Evolutionary conservation across 1,284 basidiomycete species (phyloP).

Genomic region (Fomitiporia mediterranea): DNA sequence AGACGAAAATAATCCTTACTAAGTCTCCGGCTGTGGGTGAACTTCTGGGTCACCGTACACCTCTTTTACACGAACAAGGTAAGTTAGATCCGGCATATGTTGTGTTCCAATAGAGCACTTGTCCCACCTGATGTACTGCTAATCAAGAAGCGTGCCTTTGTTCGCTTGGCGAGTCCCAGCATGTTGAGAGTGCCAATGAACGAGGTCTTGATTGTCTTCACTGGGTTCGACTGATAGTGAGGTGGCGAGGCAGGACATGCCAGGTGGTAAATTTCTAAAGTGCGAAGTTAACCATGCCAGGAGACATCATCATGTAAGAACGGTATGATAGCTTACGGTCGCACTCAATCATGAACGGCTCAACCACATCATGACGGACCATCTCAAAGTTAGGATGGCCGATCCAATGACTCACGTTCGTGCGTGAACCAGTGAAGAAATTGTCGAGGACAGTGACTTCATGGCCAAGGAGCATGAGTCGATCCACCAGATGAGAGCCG

Average conservation of each 20-base stretch:
- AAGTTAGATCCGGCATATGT: neutral
- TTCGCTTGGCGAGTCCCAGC: slow-evolving; percentile 97
- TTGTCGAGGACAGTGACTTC: slow-evolving; percentile 98
- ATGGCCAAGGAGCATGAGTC: slow-evolving; percentile 95
- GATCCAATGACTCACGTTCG: slow-evolving; percentile 90
- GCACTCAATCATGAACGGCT: slow-evolving; percentile 96
- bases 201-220: slow-evolving; percentile 97
- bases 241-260: slow-evolving; percentile 95
- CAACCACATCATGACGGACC: slow-evolving; percentile 94
- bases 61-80: slow-evolving; percentile 45
- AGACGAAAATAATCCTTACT: slow-evolving; percentile 47
- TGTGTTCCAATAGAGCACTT: neutral
- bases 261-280: slow-evolving; percentile 91
- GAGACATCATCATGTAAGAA: neutral
- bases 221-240: slow-evolving; percentile 92
- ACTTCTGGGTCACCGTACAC: slow-evolving; percentile 97
- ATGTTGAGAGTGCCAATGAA: slow-evolving; percentile 98
- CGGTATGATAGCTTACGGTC: slow-evolving; percentile 63
- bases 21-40: slow-evolving; percentile 93
- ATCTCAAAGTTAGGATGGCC: slow-evolving; percentile 99
- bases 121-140: slow-evolving; percentile 81
- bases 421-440: slow-evolving; percentile 97
- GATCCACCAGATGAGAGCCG: slow-evolving; percentile 94
- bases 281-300: slow-evolving; percentile 8
- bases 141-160: slow-evolving; percentile 95